Evolutionary conservation across 495 filamentous ascomycete species (phyloP), one percentile per base, ranked within the genome.

Genomic region (Rhizodiscina lignyota): DNA sequence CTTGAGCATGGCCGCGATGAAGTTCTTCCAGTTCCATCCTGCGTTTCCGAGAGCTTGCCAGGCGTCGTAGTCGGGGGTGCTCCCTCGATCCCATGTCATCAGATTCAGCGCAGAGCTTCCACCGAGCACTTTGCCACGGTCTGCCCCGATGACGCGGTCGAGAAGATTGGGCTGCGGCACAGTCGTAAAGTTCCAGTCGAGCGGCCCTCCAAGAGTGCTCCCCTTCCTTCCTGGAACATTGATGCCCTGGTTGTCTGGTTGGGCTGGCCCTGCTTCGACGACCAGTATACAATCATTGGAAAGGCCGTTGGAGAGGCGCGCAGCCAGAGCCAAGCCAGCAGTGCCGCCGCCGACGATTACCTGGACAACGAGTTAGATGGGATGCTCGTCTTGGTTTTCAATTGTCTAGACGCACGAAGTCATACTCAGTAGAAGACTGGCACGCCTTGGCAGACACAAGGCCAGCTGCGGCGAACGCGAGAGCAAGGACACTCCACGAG

Each of bases 1-100:
- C 35, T 48, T 55, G 15, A 40, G 21, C 59, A 63, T 62, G 24
- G 48, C 54, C 1, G 30, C 12, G 20, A 39, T 23, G 46, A 64
- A 50, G 10, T 16, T 40, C 4, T 38, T 40, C 22, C 23, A 44
- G 21, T 40, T 44, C 41, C 42, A 44, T 19, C 41, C 32, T 11
- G 21, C 11, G 21, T 36, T 35, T 5, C 37, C 41, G 4, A 44
- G 13, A 4, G 16, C 32, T 18, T 35, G 36, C 41, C 41, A 44
- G 18, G 32, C 21, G 24, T 39, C 37, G 24, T 26, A 36, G 11
- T 44, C 36, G 4, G 19, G 2, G 5, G 18, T 27, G 4, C 12
- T 27, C 2, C 22, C 33, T 15, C 41, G 36, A 23, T 36, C 32
- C 41, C 41, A 44, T 15, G 23, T 35, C 31, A 44, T 32, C 5